Percentiles rank a stretch among this genome's conserved stretches.
Conservation (phyloP, 805 yeast genomes). For the Candida dajiaensis region DNA sequence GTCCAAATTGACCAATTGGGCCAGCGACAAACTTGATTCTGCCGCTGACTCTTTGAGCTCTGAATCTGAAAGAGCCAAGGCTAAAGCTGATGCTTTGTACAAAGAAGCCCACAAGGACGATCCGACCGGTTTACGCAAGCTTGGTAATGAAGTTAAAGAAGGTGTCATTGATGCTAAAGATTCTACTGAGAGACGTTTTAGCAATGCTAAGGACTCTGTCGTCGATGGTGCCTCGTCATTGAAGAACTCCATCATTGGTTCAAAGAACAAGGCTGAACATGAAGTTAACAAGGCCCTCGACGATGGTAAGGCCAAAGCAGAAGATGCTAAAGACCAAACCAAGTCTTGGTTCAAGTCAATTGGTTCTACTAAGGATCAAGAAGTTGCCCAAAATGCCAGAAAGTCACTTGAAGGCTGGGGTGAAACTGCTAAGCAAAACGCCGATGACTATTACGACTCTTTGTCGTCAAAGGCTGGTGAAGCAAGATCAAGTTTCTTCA, state of each 20-base stretch:
- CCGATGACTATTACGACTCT: slow-evolving; percentile 22
- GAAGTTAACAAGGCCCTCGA: slow-evolving; percentile 4
- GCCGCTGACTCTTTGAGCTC: slow-evolving; percentile 9
- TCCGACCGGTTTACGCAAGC: slow-evolving; percentile 12
- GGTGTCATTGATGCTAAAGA: slow-evolving; percentile 18
- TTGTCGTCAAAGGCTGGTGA: slow-evolving; percentile 7
- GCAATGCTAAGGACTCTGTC: slow-evolving; percentile 16
- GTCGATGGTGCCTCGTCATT: slow-evolving; percentile 11
- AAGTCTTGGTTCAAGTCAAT: slow-evolving; percentile 8
- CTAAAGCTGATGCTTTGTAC: slow-evolving; percentile 14
- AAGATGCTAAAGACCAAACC: slow-evolving; percentile 6
- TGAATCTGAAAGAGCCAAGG: slow-evolving; percentile 13
- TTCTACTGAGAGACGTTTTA: slow-evolving; percentile 11
- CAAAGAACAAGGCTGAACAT: slow-evolving; percentile 5
- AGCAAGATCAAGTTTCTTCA: slow-evolving; percentile 10
- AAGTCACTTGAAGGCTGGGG: slow-evolving; percentile 40
- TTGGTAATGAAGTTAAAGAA: slow-evolving; percentile 12
- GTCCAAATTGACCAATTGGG: slow-evolving; percentile 16
- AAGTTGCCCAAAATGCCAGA: slow-evolving; percentile 27
- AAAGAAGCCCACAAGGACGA: slow-evolving; percentile 11
- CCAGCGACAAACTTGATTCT: slow-evolving; percentile 13
- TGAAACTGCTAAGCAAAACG: slow-evolving; percentile 32
- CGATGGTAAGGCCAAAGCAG: slow-evolving; percentile 4
- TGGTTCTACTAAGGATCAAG: slow-evolving; percentile 22
- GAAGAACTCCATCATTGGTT: slow-evolving; percentile 6